A percentile compares a stretch with the other conserved stretches of the same genome.
These are phyloP conservation scores for Lomentospora prolificans DNA, from an alignment of 2,329 filamentous ascomycete species.

Conservation along the genomic window DNA sequence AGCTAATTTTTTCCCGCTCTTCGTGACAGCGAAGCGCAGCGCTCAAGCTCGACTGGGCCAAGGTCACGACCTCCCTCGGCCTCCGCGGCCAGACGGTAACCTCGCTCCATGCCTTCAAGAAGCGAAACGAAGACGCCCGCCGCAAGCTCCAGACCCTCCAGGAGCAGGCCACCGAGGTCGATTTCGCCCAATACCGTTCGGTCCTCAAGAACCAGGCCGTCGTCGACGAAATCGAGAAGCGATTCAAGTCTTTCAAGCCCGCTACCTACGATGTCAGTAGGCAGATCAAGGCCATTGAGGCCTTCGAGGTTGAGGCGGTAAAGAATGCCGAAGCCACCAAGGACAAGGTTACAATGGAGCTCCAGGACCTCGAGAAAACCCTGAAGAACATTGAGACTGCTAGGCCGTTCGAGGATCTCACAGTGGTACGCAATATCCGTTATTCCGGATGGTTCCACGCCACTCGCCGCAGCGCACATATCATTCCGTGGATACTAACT, in stretches of 20 bases:
- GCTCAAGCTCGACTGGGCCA: constrained; percentile 98
- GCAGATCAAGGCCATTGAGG: constrained; percentile 96
- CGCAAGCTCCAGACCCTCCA: constrained; percentile 80
- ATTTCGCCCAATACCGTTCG: constrained; percentile 88
- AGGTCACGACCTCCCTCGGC: constrained; percentile 86
- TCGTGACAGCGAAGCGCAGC: constrained; percentile 82
- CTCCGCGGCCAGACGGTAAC: constrained; percentile 89
- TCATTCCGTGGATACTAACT: constrained; percentile 15
- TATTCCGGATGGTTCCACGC: no score
- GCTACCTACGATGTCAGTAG: constrained; percentile 83
- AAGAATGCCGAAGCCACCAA: constrained; percentile 97
- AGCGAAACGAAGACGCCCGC: constrained; percentile 97
- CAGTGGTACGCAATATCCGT: constrained; percentile 63
- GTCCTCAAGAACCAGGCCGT: constrained; percentile 93
- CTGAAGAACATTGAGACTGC: constrained; percentile 96
- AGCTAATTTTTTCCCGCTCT: constrained; percentile 8
- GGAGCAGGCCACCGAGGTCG: constrained; percentile 76
- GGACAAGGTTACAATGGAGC: constrained; percentile 87
- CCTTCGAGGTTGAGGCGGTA: constrained; percentile 92
- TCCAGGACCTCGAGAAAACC: constrained; percentile 88
- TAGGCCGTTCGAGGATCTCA: constrained; percentile 91
- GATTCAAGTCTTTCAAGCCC: constrained; percentile 86
- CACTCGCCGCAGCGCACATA: neutral
- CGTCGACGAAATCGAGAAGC: constrained; percentile 94
- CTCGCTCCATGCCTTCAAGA: constrained; percentile 94